Evolutionary conservation across 345 rosid species (phyloP).

Genomic region (Kernera saxatilis): DNA sequence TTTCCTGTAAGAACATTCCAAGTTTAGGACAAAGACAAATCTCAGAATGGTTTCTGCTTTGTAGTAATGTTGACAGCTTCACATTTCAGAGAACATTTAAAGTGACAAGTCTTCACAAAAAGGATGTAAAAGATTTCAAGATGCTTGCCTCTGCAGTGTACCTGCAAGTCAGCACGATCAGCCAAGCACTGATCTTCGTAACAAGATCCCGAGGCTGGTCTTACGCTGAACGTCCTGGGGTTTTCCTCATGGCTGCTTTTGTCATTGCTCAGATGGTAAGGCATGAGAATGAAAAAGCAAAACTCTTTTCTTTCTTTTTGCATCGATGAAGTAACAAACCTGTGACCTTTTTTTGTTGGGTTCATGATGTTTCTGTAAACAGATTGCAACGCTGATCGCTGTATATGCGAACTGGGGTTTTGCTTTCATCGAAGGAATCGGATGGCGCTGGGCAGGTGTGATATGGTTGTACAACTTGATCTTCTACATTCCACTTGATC

Average conservation of each 20-base stretch:
- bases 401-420: slow-evolving; percentile 70
- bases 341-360: not conserved
- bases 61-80: not conserved
- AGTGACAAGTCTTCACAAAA: slow-evolving; percentile 30
- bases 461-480: slow-evolving; percentile 56
- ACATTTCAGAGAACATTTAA: slow-evolving; percentile 41
- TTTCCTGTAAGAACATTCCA: slow-evolving; percentile 41
- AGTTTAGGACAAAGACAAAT: not conserved
- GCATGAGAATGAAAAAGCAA: not conserved
- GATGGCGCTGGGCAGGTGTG: slow-evolving; percentile 83
- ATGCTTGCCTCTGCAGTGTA: slow-evolving; percentile 37
- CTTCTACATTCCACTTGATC: slow-evolving; percentile 45
- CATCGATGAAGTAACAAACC: not conserved
- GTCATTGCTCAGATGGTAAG: slow-evolving; percentile 62
- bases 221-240: slow-evolving; percentile 57
- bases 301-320: not conserved
- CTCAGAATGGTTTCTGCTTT: not conserved
- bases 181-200: slow-evolving; percentile 79
- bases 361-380: slow-evolving; percentile 3
- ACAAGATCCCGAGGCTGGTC: slow-evolving; percentile 82
- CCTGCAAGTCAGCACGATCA: slow-evolving; percentile 71
- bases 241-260: slow-evolving; percentile 40
- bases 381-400: slow-evolving; percentile 61
- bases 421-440: slow-evolving; percentile 46
- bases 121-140: slow-evolving; percentile 42